Evolutionary conservation across 2,329 filamentous ascomycete genomes (phyloP), one percentile per base, ranked within the genome.

Genomic region (Fusarium sterilihyphosum): DNA sequence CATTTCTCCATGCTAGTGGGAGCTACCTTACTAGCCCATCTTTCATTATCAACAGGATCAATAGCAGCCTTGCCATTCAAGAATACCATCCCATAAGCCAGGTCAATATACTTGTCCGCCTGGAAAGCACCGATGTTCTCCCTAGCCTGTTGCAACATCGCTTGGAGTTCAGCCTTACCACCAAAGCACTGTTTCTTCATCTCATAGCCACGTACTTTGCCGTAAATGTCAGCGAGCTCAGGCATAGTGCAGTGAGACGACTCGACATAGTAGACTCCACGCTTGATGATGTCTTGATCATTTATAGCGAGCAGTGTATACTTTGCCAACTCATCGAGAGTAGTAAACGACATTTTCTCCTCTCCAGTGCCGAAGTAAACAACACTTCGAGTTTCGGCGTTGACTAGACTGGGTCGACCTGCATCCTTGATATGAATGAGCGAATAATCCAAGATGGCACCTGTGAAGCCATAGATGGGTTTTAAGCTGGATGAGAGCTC

Each of bases 351-450:
- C 35, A 67, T 38, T 6, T 38, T 43, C 29, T 59, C 62, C 5
- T 67, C 31, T 1, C 65, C 65, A 3, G 43, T 59, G 0, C 65
- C 65, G 1, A 35, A 58, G 11, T 67, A 67, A 0, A 22, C 9
- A 29, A 59, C 24, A 9, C 37, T 59, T 2, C 40, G 44, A 1
- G 26, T 16, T 3, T 59, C 62, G 5, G 22, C 0, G 8, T 67
- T 41, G 13, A 67, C 26, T 7, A 47, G 20, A 26, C 49, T 20
- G 2, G 24, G 37, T 0, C 61, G 65, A 0, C 61, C 50, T 14
- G 40, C 50, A 7, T 50, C 13, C 3, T 67, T 67, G 26, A 46
- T 66, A 24, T 67, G 29, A 33, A 66, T 47, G 14, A 67, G 64
- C 24, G 41, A 50, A 8, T 67, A 67, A 6, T 67, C 61, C 2